phyloP scores from a whole-genome alignment of 805 yeast species.

The Candida nemodendra region DNA sequence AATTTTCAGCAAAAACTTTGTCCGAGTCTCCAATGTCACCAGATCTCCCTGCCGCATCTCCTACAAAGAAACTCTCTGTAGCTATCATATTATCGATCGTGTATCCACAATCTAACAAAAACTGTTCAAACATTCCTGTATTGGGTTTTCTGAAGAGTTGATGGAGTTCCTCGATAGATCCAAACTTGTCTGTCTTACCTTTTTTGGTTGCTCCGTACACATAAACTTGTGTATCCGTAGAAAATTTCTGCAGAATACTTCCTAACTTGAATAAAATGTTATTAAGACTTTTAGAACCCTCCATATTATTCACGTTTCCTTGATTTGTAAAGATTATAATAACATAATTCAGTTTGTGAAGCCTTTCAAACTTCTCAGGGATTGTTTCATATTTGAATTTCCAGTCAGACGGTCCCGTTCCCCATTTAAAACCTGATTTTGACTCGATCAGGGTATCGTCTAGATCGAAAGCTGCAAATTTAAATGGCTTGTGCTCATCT shows the following conservation, averaged over 20 bases:
- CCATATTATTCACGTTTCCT: constrained; percentile 57
- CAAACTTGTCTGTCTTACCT: constrained; percentile 32
- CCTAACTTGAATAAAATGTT: constrained; percentile 44
- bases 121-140: constrained; percentile 70
- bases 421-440: constrained; percentile 58
- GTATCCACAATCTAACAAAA: constrained; percentile 39
- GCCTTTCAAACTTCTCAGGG: constrained; percentile 23
- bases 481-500: constrained; percentile 27
- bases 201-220: constrained; percentile 66
- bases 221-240: constrained; percentile 32
- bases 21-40: constrained; percentile 83
- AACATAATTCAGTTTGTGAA: constrained; percentile 16
- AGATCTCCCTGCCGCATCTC: constrained; percentile 92
- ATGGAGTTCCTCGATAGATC: constrained; percentile 35
- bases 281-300: constrained; percentile 32
- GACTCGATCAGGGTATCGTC: constrained; percentile 78
- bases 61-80: constrained; percentile 64
- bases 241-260: constrained; percentile 31
- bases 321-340: constrained; percentile 85
- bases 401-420: constrained; percentile 73
- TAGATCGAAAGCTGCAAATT: constrained; percentile 76
- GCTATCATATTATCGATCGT: constrained; percentile 36
- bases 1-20: constrained; percentile 58
- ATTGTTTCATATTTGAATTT: constrained; percentile 43
- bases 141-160: constrained; percentile 65